These are phyloP conservation scores for Rhodotorula toruloides DNA, from an alignment of 768 basidiomycete species.

Conservation along the genomic window DNA sequence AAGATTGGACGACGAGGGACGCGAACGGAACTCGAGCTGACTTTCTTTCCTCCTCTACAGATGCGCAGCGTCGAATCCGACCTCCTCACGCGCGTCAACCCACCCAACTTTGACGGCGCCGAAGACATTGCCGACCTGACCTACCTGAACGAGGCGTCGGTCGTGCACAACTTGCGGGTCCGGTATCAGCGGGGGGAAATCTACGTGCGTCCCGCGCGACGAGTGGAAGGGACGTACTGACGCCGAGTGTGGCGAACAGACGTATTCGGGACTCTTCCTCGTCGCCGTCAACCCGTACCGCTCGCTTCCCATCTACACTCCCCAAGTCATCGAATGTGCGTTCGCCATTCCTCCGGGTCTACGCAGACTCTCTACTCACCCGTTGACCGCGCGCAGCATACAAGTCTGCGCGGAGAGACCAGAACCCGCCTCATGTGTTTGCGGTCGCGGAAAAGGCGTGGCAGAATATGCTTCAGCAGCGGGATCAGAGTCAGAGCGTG, in stretches of 20 bases:
- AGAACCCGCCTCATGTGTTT: slow-evolving; percentile 94
- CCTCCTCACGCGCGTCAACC: slow-evolving; percentile 40
- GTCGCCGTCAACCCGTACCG: slow-evolving; percentile 99
- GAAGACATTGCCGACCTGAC: slow-evolving; percentile 98
- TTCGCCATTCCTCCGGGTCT: background rate
- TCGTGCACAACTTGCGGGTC: slow-evolving; percentile 92
- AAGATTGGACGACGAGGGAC: no score
- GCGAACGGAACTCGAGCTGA: no score
- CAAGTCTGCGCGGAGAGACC: slow-evolving; percentile 72
- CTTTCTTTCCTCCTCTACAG: background rate
- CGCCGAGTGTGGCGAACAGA: slow-evolving; percentile 52
- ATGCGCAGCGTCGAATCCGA: slow-evolving; percentile 15
- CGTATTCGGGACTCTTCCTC: slow-evolving; percentile 91
- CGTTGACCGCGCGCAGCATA: slow-evolving; percentile 51
- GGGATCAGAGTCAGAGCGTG: slow-evolving; percentile 88
- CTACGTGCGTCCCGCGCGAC: slow-evolving; percentile 60
- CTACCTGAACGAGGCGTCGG: slow-evolving; percentile 94
- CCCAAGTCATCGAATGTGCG: slow-evolving; percentile 70
- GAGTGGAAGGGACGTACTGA: slow-evolving; percentile 31
- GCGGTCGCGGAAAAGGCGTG: slow-evolving; percentile 96
- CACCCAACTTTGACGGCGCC: slow-evolving; percentile 74
- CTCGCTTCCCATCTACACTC: slow-evolving; percentile 80
- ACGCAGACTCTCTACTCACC: background rate
- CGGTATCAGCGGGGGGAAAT: slow-evolving; percentile 88
- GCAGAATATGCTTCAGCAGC: slow-evolving; percentile 96